Percentiles rank a stretch among this genome's conserved stretches.
These are phyloP conservation scores for Oryza glumipatula DNA, from an alignment of 176 grass and related monocot genomes.

Conservation along the genomic window DNA sequence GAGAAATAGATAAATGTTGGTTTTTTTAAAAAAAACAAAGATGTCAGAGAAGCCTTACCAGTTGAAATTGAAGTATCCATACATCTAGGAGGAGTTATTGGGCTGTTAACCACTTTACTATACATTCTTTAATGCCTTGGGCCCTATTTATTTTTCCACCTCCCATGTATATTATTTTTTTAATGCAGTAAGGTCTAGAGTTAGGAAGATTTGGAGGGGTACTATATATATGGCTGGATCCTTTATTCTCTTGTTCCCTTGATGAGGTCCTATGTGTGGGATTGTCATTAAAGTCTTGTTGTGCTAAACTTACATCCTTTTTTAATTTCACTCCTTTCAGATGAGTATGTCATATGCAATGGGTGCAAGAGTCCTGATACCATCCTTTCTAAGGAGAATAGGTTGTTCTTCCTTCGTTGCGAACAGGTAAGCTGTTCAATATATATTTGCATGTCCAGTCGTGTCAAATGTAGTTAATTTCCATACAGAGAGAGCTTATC, in stretches of 20 bases:
- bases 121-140: not conserved
- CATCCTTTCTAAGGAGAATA: slow-evolving; percentile 98
- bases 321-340: slow-evolving; percentile 36
- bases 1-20: not conserved
- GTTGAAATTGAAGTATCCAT: slow-evolving; percentile 2
- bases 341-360: slow-evolving; percentile 99
- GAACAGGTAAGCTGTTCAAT: slow-evolving; percentile 67
- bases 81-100: not conserved
- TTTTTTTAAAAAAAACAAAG: not conserved
- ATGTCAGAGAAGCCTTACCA: slow-evolving; percentile 1
- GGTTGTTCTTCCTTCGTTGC: slow-evolving; percentile 94
- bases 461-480: not conserved
- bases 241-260: not conserved
- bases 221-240: not conserved
- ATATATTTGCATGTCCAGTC: not conserved
- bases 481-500: not conserved
- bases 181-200: not conserved
- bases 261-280: not conserved
- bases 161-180: not conserved
- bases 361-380: slow-evolving; percentile 99
- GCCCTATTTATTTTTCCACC: slow-evolving; percentile 10
- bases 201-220: not conserved
- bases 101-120: not conserved
- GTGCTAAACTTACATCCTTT: not conserved
- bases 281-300: not conserved